Conservation (phyloP, 148 eudicot species). For the Rhododendron kiyosumense region DNA sequence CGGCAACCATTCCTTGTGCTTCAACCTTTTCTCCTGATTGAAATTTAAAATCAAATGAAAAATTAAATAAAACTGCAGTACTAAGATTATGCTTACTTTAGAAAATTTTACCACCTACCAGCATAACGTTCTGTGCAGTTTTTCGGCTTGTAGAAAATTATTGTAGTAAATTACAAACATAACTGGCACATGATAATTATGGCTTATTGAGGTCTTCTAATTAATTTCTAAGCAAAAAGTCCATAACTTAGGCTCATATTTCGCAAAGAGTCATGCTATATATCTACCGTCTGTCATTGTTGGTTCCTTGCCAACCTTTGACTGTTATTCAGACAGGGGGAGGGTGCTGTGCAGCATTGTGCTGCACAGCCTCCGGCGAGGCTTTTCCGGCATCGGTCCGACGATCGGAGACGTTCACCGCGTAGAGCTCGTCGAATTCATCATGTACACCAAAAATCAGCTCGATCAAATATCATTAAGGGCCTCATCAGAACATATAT, state of each 20-base stretch:
- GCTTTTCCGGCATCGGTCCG: no score
- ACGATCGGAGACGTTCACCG: no score
- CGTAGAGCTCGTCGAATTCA: no score
- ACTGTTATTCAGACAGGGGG: no score
- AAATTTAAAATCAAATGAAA: not conserved
- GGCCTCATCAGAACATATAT: no score
- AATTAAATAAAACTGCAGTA: not conserved
- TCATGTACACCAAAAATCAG: no score
- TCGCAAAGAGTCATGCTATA: not conserved
- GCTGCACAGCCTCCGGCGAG: no score
- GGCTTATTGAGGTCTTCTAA: not conserved
- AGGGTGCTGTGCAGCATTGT: no score
- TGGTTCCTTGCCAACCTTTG: no score
- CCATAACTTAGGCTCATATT: not conserved
- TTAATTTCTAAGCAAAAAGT: not conserved
- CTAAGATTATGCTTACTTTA: not conserved
- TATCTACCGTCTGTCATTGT: no score
- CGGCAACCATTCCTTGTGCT: conserved; percentile 22
- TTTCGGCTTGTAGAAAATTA: not conserved
- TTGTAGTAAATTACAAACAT: not conserved
- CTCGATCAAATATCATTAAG: no score
- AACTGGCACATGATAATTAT: not conserved
- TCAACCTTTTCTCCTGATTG: conserved; percentile 23
- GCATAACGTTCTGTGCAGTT: not conserved
- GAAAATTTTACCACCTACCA: not conserved